Evolutionary conservation across 202 grass and related monocot species (phyloP).

Genomic region (Schoenoplectus tabernaemontani): DNA sequence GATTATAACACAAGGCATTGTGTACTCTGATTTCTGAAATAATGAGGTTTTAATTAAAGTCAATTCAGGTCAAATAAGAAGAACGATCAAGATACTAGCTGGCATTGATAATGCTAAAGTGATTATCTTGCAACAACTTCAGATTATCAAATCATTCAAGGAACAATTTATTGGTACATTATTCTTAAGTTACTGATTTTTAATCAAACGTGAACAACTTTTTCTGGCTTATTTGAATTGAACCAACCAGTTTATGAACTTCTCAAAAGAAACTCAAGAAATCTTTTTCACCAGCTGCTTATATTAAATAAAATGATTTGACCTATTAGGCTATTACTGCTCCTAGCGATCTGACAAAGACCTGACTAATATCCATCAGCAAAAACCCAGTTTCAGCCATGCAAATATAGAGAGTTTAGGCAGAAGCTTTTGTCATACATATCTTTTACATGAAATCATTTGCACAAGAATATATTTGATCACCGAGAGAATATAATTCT

Average conservation of each 20-base stretch:
- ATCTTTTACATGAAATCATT: not conserved
- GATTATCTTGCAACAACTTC: not conserved
- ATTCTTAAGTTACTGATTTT: not conserved
- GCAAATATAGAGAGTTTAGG: not conserved
- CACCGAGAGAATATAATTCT: not conserved
- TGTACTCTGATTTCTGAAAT: not conserved
- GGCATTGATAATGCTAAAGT: not conserved
- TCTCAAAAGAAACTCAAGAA: not conserved
- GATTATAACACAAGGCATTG: not conserved
- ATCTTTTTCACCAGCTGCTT: not conserved
- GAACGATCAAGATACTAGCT: not conserved
- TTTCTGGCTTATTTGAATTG: not conserved
- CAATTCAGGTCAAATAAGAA: not conserved
- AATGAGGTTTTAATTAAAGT: not conserved
- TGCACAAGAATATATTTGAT: not conserved
- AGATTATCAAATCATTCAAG: not conserved
- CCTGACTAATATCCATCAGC: not conserved
- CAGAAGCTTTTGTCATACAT: not conserved
- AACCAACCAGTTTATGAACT: not conserved
- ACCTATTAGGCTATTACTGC: not conserved
- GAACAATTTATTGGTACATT: not conserved
- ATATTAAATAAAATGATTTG: not conserved
- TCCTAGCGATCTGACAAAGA: not conserved
- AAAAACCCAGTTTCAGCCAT: not conserved
- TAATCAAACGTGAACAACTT: not conserved